Percentiles rank a stretch among this genome's conserved stretches.
phyloP scores from a whole-genome alignment of 1,284 basidiomycete genomes.

The Sporisorium exsertum region DNA sequence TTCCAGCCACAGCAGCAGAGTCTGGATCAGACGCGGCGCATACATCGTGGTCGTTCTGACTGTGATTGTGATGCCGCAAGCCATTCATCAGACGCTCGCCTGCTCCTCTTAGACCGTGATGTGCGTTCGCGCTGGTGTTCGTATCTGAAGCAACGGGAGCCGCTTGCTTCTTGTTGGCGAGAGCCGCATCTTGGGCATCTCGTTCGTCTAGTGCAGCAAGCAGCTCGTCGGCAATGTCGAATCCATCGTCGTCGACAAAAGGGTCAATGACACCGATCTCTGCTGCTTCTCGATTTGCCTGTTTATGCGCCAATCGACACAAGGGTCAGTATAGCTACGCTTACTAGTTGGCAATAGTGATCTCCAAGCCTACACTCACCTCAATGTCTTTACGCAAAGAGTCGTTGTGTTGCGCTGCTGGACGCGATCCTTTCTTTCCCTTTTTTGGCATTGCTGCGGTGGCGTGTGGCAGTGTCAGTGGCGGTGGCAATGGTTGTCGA shows the following conservation, averaged over 20 bases:
- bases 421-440: slow-evolving; percentile 37
- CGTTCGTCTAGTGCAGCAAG: slow-evolving; percentile 57
- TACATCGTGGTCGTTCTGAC: background rate
- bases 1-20: background rate
- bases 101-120: slow-evolving; percentile 33
- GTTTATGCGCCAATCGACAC: background rate
- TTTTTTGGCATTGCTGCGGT: slow-evolving; percentile 38
- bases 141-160: slow-evolving; percentile 5
- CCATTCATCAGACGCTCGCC: slow-evolving; percentile 51
- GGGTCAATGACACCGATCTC: slow-evolving; percentile 24
- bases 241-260: slow-evolving; percentile 44
- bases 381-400: slow-evolving; percentile 38
- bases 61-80: slow-evolving; percentile 17
- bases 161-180: slow-evolving; percentile 3
- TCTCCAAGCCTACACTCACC: slow-evolving; percentile 5
- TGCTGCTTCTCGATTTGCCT: slow-evolving; percentile 4
- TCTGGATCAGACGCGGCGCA: slow-evolving; percentile 2
- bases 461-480: background rate
- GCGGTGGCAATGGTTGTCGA: background rate
- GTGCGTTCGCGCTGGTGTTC: slow-evolving; percentile 15
- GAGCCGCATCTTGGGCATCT: slow-evolving; percentile 38
- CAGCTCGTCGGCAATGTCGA: slow-evolving; percentile 59
- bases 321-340: background rate
- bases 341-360: background rate
- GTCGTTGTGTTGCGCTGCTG: slow-evolving; percentile 21